These are phyloP conservation scores for Coemansia guatemalensis DNA, from an alignment of 192 early-diverging fungal genomes.

Conservation along the genomic window DNA sequence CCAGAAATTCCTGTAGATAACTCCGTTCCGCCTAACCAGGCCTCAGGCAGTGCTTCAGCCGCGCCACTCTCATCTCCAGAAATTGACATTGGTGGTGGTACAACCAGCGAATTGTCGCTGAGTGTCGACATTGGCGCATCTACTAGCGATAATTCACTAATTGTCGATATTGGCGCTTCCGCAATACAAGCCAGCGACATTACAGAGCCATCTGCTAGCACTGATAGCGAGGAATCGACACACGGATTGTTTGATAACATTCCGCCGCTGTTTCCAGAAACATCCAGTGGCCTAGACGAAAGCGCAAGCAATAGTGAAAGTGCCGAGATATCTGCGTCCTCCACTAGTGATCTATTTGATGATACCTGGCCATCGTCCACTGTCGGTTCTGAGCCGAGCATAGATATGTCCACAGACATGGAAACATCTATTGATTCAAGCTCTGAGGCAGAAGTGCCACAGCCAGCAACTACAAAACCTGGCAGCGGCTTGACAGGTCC, in stretches of 20 bases:
- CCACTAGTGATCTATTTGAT: too few species aligned
- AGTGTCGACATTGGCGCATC: conserved; percentile 4
- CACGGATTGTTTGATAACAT: conserved; percentile 12
- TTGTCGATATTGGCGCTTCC: conserved; percentile 2
- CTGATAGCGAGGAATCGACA: neutral
- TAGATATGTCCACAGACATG: too few species aligned
- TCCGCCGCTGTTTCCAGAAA: conserved; percentile 4
- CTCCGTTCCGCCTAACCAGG: neutral
- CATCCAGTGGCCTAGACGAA: conserved; percentile 6
- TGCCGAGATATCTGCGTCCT: neutral
- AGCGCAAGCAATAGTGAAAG: conserved; percentile 2
- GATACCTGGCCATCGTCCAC: too few species aligned
- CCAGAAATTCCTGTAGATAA: neutral
- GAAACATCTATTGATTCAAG: neutral
- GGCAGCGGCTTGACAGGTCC: conserved; percentile 29
- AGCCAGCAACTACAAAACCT: neutral
- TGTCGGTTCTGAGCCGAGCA: too few species aligned
- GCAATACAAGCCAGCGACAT: neutral
- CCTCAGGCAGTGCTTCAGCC: neutral
- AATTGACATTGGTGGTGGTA: conserved; percentile 4
- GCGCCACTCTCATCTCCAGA: neutral
- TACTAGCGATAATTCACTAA: neutral
- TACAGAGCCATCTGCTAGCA: neutral
- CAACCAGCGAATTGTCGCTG: neutral
- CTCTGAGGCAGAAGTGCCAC: neutral